phyloP scores from a whole-genome alignment of 2,329 filamentous ascomycete species.

The Myriosclerotinia curreyana region DNA sequence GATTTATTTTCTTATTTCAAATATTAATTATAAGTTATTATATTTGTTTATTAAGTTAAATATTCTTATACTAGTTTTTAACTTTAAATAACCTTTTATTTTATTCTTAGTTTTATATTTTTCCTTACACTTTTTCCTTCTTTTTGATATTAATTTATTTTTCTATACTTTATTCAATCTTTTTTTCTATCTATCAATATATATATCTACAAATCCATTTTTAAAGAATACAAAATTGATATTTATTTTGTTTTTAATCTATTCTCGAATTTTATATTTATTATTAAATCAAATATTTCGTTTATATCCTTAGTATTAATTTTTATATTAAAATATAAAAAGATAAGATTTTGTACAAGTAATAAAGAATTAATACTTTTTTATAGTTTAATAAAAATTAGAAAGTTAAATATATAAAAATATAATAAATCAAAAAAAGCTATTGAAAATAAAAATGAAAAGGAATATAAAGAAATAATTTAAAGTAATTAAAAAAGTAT shows the following conservation, averaged over 20 bases:
- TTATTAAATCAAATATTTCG: neutral
- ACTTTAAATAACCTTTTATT: conserved; percentile 58
- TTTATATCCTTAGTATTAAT: conserved; percentile 28
- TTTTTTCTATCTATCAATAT: conserved; percentile 90
- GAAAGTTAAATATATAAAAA: conserved; percentile 58
- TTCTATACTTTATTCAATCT: conserved; percentile 61
- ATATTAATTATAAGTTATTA: neutral
- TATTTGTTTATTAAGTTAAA: conserved; percentile 44
- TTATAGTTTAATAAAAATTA: conserved; percentile 74
- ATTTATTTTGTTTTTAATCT: conserved; percentile 51
- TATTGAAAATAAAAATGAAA: conserved; percentile 39
- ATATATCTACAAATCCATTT: conserved; percentile 88
- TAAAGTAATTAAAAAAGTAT: conserved; percentile 35
- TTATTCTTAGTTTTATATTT: conserved; percentile 40
- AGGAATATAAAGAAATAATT: conserved; percentile 34
- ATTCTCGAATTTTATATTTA: conserved; percentile 44
- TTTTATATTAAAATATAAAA: conserved; percentile 32
- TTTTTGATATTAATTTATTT: conserved; percentile 40
- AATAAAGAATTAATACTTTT: conserved; percentile 70
- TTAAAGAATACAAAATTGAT: conserved; percentile 88
- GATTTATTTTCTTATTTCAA: neutral
- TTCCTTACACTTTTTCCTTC: conserved; percentile 38
- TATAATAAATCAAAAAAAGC: conserved; percentile 37
- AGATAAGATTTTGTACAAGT: conserved; percentile 31
- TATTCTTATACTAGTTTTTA: conserved; percentile 62